Conservation (phyloP, 768 basidiomycete genomes). For the Rhizopogon vinicolor region DNA sequence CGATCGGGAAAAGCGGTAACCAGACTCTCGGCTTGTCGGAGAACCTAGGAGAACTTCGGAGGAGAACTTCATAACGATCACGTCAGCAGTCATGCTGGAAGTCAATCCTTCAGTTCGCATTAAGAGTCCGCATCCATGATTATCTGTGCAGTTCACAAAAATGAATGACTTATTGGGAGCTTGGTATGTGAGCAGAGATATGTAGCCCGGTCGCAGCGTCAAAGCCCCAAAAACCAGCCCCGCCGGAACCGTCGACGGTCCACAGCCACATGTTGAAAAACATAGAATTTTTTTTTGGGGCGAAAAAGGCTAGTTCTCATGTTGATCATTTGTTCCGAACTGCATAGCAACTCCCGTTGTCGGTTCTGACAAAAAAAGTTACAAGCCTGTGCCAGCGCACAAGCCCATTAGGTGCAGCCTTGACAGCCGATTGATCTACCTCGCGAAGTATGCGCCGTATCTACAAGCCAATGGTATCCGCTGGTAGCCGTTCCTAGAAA, state of each 20-base stretch:
- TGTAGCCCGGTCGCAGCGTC: too few species aligned
- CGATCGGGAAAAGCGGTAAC: too few species aligned
- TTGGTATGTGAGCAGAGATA: background rate
- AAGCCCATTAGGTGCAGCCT: background rate
- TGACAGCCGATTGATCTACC: background rate
- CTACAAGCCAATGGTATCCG: background rate
- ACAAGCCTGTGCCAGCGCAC: background rate
- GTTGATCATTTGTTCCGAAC: slow-evolving; percentile 20
- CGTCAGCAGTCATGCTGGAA: too few species aligned
- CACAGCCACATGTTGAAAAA: background rate
- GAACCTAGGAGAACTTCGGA: too few species aligned
- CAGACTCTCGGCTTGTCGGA: too few species aligned
- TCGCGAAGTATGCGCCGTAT: background rate
- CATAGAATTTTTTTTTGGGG: slow-evolving; percentile 1
- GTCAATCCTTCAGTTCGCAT: too few species aligned
- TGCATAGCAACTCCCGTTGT: slow-evolving; percentile 28
- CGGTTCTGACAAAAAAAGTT: background rate
- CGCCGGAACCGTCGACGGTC: background rate
- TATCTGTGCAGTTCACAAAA: too few species aligned
- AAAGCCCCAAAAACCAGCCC: too few species aligned
- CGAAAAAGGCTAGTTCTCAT: slow-evolving; percentile 22
- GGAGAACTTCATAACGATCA: too few species aligned
- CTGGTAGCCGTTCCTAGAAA: slow-evolving; percentile 5
- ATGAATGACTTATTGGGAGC: too few species aligned
- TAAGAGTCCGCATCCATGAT: too few species aligned